Percentiles rank a stretch among this genome's conserved stretches.
Evolutionary conservation across 192 early-diverging fungal species (phyloP).

Genomic region (Linnemannia hyalina): DNA sequence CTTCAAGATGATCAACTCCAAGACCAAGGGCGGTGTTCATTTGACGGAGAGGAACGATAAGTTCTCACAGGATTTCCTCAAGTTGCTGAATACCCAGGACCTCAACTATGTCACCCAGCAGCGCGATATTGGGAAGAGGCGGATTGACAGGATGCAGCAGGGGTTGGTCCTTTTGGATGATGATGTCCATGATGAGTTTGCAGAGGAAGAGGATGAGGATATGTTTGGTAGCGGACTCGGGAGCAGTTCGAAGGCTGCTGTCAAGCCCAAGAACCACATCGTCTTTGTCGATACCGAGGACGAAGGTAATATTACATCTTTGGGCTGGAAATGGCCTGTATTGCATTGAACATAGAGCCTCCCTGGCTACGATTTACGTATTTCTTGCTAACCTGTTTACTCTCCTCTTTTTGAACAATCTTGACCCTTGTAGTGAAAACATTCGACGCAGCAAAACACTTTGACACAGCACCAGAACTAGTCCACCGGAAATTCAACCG

Average conservation of each 20-base stretch:
- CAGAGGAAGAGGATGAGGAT: constrained; percentile 54
- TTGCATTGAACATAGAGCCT: too few relatives aligned
- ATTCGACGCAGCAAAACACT: constrained; percentile 87
- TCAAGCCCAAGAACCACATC: constrained; percentile 72
- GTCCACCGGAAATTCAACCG: constrained; percentile 86
- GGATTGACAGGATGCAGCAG: constrained; percentile 83
- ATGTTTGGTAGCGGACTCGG: constrained; percentile 28
- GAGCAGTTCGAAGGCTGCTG: constrained; percentile 22
- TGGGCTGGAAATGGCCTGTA: background rate
- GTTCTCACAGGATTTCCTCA: constrained; percentile 81
- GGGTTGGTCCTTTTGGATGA: constrained; percentile 76
- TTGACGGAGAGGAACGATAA: constrained; percentile 77
- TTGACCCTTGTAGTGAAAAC: constrained; percentile 59
- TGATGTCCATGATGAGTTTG: constrained; percentile 48
- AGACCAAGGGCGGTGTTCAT: constrained; percentile 90
- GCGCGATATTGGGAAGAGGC: constrained; percentile 80
- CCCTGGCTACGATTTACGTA: too few relatives aligned
- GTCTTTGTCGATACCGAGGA: constrained; percentile 83
- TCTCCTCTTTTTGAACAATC: background rate
- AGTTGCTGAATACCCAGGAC: constrained; percentile 94
- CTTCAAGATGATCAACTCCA: constrained; percentile 93
- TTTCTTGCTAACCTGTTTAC: background rate
- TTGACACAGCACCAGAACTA: constrained; percentile 86
- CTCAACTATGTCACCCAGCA: constrained; percentile 88
- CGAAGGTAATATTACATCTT: constrained; percentile 56